Evolutionary conservation across 139 green algal genomes (phyloP).

Genomic region (Chlorella sp.): DNA sequence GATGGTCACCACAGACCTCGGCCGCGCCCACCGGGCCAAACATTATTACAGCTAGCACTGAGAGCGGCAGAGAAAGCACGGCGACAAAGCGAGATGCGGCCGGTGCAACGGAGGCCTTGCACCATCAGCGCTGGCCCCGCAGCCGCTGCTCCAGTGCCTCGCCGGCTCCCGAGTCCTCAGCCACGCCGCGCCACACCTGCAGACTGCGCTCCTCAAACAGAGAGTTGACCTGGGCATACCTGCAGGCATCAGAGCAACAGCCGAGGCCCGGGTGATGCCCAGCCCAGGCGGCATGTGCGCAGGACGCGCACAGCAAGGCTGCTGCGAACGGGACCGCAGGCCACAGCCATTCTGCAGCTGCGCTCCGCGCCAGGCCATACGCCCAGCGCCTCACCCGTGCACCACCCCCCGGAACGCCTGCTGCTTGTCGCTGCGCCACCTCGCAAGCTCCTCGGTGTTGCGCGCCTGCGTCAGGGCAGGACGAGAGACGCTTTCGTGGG

Average conservation of each 20-base stretch:
- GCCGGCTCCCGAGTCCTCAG: conserved; percentile 11
- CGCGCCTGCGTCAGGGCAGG: background rate
- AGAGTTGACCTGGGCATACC: conserved; percentile 3
- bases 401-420: background rate
- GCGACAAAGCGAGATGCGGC: too few relatives aligned
- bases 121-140: background rate
- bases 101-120: background rate
- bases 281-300: too few relatives aligned
- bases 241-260: conserved; percentile 31
- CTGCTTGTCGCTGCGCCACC: background rate
- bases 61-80: too few relatives aligned
- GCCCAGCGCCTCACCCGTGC: background rate
- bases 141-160: background rate
- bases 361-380: background rate
- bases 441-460: background rate
- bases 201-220: conserved; percentile 23
- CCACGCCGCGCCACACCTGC: conserved; percentile 14
- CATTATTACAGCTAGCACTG: too few relatives aligned
- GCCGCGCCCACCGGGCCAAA: too few relatives aligned
- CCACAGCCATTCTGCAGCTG: background rate
- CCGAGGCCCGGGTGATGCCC: too few relatives aligned
- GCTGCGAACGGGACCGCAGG: conserved; percentile 5
- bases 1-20: too few relatives aligned
- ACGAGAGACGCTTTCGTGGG: background rate
- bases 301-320: conserved; percentile 38